Conservation (phyloP, 192 early-diverging fungal genomes). For the Backusella sp. region DNA sequence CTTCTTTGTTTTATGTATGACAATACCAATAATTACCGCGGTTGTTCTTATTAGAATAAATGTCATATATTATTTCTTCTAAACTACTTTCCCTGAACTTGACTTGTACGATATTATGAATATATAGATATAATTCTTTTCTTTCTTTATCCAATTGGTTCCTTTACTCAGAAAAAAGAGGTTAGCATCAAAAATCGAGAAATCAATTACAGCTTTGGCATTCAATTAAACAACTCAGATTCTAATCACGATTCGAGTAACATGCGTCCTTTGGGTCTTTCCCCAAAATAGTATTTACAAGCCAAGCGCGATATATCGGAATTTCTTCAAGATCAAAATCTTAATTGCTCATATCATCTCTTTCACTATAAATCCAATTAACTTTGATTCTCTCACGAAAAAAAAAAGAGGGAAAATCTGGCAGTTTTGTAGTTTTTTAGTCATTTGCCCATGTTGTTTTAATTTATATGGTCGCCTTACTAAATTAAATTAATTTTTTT, state of each 20-base stretch:
- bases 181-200: background rate
- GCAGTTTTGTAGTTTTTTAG: background rate
- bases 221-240: background rate
- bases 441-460: background rate
- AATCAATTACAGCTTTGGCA: conserved; percentile 2
- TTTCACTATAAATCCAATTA: background rate
- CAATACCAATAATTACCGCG: background rate
- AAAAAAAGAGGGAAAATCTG: background rate
- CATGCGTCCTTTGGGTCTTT: background rate
- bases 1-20: conserved; percentile 1
- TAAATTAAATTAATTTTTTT: background rate
- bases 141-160: background rate
- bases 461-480: background rate
- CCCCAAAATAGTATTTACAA: background rate
- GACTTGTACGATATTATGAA: background rate
- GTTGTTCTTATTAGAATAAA: background rate
- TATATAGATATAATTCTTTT: background rate
- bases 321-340: background rate
- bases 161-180: background rate
- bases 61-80: background rate
- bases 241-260: conserved; percentile 1
- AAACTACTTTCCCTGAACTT: background rate
- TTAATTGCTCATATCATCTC: background rate
- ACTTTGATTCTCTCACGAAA: background rate
- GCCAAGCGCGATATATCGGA: background rate